A percentile compares a stretch with the other conserved stretches of the same genome.
phyloP scores from a whole-genome alignment of 306 rosid species.

The Mucuna pruriens region DNA sequence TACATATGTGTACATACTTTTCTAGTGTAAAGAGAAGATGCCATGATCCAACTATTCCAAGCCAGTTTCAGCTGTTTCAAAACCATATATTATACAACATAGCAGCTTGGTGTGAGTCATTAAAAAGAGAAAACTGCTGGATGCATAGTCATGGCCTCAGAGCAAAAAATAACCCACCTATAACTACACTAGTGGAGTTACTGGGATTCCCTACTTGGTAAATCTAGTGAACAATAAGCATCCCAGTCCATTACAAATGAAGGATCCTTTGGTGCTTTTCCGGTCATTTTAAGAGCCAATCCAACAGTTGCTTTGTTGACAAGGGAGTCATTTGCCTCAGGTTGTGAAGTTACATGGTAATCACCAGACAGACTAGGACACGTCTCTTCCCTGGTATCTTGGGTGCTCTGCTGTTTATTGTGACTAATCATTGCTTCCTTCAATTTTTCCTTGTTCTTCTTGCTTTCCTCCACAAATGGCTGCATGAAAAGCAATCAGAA shows the following conservation, averaged over 20 bases:
- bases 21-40: conserved; percentile 11
- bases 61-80: conserved; percentile 33
- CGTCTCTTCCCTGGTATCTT: conserved; percentile 18
- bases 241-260: conserved; percentile 26
- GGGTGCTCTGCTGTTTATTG: not conserved
- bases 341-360: conserved; percentile 38
- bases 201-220: not conserved
- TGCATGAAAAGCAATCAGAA: conserved; percentile 26
- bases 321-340: conserved; percentile 24
- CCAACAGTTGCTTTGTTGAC: not conserved
- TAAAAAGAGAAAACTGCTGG: not conserved
- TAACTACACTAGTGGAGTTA: conserved; percentile 1
- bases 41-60: conserved; percentile 21
- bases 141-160: conserved; percentile 26
- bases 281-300: conserved; percentile 27
- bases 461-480: conserved; percentile 51
- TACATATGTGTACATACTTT: conserved; percentile 15
- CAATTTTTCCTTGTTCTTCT: conserved; percentile 35
- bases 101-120: conserved; percentile 20
- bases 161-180: conserved; percentile 15
- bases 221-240: not conserved
- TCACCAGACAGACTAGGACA: conserved; percentile 5
- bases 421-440: conserved; percentile 28
- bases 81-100: conserved; percentile 11
- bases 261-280: conserved; percentile 33